Base-by-base conservation (phyloP, 1,284 basidiomycete species). In the Pterulicium gracile region DNA sequence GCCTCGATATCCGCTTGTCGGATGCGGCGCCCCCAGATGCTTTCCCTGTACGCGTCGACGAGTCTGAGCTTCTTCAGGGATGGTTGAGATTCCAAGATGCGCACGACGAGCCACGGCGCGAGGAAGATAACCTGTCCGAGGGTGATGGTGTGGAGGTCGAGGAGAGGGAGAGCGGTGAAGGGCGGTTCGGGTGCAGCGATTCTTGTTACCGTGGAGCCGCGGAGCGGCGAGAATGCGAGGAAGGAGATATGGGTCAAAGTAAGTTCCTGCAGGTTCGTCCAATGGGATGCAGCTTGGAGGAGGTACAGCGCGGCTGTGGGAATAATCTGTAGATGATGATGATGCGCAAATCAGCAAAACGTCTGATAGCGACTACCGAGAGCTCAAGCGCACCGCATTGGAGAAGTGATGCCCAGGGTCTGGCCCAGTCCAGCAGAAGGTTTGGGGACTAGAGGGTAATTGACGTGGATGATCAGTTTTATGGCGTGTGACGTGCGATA, bases 391-490 rank as follows among this genome's bases (percentile, higher is more conserved):
- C 22, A 52, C 50, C 14, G 51, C 50, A 2, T 44, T 45, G 4
- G 51, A 52, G 23, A 51, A 48, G 27, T 52, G 47, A 40, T 52
- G 50, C 3, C 39, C 47, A 15, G 51, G 51, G 39, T 52, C 51
- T 10, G 51, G 51, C 3, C 51, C 50, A 14, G 40, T 43, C 51
- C 51, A 52, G 4, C 24, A 41, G 27, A 52, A 52, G n/a, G 42
- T 14, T 18, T 22, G n/a, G 13, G 50, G 51, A 42, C 51, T 52
- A 40, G 39, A 41, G 17, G 39, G 14, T 7, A 15, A 41, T 15
- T n/a, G n/a, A n/a, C n/a, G n/a, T n/a, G n/a, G n/a, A n/a, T n/a
- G n/a, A n/a, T n/a, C n/a, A n/a, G n/a, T n/a, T n/a, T n/a, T 34
- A 34, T 34, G 12, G n/a, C 12, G 10, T 34, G n/a, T n/a, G n/a